Evolutionary conservation across 106 monocot genomes (phyloP).

Genomic region (Chionographis japonica): DNA sequence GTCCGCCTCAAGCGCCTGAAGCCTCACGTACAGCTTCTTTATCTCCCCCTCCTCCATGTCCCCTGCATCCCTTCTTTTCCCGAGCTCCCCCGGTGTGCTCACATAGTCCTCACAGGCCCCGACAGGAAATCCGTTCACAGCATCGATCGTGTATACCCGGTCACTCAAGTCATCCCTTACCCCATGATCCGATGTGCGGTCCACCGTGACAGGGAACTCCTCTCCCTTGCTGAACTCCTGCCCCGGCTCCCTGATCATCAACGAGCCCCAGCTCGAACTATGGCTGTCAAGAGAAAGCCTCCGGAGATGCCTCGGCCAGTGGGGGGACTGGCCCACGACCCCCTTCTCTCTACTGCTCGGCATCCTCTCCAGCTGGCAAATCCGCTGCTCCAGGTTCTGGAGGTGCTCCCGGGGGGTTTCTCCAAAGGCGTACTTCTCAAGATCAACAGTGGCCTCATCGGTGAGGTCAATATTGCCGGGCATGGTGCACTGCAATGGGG

Average conservation of each 20-base stretch:
- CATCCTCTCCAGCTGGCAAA: constrained; percentile 21
- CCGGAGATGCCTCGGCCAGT: neutral
- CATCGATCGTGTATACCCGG: constrained; percentile 25
- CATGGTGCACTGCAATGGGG: constrained; percentile 14
- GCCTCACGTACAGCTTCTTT: constrained; percentile 22
- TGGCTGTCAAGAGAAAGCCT: constrained; percentile 1
- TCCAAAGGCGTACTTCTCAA: constrained; percentile 15
- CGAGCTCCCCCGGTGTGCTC: constrained; percentile 4
- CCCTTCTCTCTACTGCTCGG: constrained; percentile 16
- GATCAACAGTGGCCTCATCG: neutral
- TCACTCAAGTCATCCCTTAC: constrained; percentile 15
- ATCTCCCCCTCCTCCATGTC: constrained; percentile 20
- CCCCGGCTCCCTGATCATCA: no score
- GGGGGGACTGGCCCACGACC: constrained; percentile 15
- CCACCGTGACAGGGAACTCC: neutral
- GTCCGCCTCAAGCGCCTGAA: constrained; percentile 30
- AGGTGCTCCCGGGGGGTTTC: constrained; percentile 25
- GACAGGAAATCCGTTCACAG: neutral
- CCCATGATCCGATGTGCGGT: neutral
- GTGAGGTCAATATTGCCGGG: neutral
- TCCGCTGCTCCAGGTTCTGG: constrained; percentile 24
- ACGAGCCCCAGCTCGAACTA: neutral
- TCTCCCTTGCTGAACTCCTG: neutral
- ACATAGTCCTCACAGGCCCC: neutral
- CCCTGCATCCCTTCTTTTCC: constrained; percentile 1